A percentile compares a stretch with the other conserved stretches of the same genome.
Evolutionary conservation across 1,284 basidiomycete genomes (phyloP).

Genomic region (Ganoderma leucocontextum): DNA sequence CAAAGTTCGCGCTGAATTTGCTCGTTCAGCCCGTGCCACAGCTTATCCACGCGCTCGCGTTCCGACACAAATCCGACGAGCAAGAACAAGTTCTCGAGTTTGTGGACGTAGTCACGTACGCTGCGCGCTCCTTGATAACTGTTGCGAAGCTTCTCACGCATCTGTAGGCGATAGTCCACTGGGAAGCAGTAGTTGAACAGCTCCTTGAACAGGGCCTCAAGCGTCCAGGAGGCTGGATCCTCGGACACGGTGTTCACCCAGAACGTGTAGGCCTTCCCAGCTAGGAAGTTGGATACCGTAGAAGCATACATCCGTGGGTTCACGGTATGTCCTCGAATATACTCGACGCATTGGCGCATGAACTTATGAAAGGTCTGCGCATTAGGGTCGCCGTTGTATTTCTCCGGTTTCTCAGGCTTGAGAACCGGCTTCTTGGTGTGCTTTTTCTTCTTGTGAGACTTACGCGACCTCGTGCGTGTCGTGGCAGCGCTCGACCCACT

Average conservation of each 20-base stretch:
- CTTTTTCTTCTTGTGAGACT: background rate
- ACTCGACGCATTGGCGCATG: conserved; percentile 22
- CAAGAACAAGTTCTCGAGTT: conserved; percentile 43
- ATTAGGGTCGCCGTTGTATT: conserved; percentile 26
- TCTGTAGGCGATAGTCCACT: conserved; percentile 41
- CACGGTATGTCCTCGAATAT: conserved; percentile 17
- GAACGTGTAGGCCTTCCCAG: conserved; percentile 49
- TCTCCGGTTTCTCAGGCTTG: conserved; percentile 29
- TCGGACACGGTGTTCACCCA: conserved; percentile 45
- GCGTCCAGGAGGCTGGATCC: conserved; percentile 34
- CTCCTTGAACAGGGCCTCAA: conserved; percentile 43
- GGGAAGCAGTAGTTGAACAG: conserved; percentile 57
- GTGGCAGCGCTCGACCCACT: background rate
- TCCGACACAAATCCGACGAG: conserved; percentile 43
- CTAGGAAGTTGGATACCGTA: conserved; percentile 35
- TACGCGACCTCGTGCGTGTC: too few relatives aligned
- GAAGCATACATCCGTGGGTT: background rate
- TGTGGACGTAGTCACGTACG: conserved; percentile 41
- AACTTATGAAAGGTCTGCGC: conserved; percentile 33
- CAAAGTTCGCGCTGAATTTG: conserved; percentile 43
- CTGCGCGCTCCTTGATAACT: conserved; percentile 27
- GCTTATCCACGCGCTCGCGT: conserved; percentile 41
- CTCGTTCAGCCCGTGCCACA: conserved; percentile 44
- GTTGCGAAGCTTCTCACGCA: conserved; percentile 28
- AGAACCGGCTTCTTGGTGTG: conserved; percentile 13